Percentiles rank a stretch among this genome's conserved stretches.
Evolutionary conservation across 2,329 filamentous ascomycete species (phyloP).

Genomic region (Venturia carpophila): DNA sequence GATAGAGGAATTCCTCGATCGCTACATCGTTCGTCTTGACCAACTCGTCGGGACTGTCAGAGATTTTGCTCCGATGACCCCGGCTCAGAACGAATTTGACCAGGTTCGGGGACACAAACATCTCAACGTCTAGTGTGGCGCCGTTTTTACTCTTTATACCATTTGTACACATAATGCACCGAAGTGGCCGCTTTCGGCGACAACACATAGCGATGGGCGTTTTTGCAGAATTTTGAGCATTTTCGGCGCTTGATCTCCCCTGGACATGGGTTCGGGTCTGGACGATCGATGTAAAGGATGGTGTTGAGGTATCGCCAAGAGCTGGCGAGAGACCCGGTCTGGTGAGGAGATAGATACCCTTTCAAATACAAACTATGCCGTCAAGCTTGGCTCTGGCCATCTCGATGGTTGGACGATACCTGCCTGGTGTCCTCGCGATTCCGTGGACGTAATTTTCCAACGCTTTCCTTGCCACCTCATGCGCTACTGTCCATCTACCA

Average conservation of each 20-base stretch:
- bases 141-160: neutral
- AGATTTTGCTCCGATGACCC: slow-evolving; percentile 42
- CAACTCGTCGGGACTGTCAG: slow-evolving; percentile 74
- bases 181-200: neutral
- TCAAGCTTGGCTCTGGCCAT: neutral
- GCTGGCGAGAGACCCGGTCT: neutral
- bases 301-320: neutral
- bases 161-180: slow-evolving; percentile 2
- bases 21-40: slow-evolving; percentile 74
- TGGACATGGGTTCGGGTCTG: neutral
- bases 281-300: neutral
- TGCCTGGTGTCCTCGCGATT: neutral
- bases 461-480: too few species aligned
- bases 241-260: slow-evolving; percentile 3
- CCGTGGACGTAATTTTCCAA: too few species aligned
- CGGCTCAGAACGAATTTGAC: slow-evolving; percentile 12
- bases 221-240: slow-evolving; percentile 11
- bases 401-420: too few species aligned
- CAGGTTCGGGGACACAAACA: slow-evolving; percentile 8
- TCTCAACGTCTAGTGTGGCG: neutral
- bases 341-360: neutral
- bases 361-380: neutral
- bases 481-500: too few species aligned
- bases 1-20: slow-evolving; percentile 62
- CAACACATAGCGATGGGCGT: slow-evolving; percentile 8